phyloP scores from a whole-genome alignment of 2,329 filamentous ascomycete species.

The Cercospora sojina region DNA sequence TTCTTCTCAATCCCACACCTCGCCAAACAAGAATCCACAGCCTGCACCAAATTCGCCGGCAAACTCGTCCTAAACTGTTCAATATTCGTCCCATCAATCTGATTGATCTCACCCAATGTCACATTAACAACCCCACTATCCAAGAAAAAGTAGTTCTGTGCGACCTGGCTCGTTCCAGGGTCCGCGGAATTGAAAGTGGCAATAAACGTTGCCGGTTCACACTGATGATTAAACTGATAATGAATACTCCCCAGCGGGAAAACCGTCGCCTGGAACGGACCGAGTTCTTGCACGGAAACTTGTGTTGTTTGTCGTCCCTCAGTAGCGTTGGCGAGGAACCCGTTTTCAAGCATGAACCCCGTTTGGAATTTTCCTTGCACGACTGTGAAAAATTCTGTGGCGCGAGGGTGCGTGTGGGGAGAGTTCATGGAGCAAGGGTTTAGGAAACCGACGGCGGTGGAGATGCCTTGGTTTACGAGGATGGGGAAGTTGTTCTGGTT shows the following conservation, averaged over 20 bases:
- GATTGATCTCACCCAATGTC: conserved; percentile 16
- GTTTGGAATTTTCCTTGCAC: conserved; percentile 45
- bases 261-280: conserved; percentile 48
- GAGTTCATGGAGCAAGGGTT: conserved; percentile 48
- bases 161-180: conserved; percentile 44
- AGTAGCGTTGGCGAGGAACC: conserved; percentile 31
- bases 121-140: conserved; percentile 15
- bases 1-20: conserved; percentile 8
- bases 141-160: conserved; percentile 45
- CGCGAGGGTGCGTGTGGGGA: conserved; percentile 51
- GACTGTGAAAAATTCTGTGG: conserved; percentile 50
- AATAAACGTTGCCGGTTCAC: conserved; percentile 46
- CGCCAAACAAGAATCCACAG: conserved; percentile 21
- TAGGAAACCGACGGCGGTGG: conserved; percentile 27
- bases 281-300: conserved; percentile 41
- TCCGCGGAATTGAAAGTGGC: conserved; percentile 48
- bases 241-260: conserved; percentile 47
- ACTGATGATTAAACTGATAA: conserved; percentile 51
- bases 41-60: conserved; percentile 20
- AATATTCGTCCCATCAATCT: conserved; percentile 20
- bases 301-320: conserved; percentile 34
- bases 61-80: conserved; percentile 20
- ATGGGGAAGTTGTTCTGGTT: conserved; percentile 24
- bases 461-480: conserved; percentile 21
- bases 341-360: conserved; percentile 51